These are phyloP conservation scores for Leptographium lundbergii DNA, from an alignment of 2,329 filamentous ascomycete species.

Conservation along the genomic window DNA sequence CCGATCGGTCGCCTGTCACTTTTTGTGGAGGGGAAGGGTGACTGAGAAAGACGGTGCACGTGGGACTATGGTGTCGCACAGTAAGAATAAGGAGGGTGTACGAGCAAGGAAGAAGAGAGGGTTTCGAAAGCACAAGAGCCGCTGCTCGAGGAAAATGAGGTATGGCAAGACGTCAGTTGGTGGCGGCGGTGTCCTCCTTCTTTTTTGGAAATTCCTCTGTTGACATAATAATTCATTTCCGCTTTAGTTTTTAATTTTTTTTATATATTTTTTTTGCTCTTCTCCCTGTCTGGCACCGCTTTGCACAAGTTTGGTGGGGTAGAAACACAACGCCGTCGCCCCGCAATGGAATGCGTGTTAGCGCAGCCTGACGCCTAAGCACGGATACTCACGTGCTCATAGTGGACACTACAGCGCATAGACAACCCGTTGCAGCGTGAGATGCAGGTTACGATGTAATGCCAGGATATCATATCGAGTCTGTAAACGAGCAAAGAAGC, in stretches of 20 bases:
- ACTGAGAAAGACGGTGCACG: not conserved
- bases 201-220: not conserved
- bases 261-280: not conserved
- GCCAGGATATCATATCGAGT: not conserved
- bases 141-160: not conserved
- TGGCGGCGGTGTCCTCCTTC: slow-evolving; percentile 2
- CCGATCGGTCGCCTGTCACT: not conserved
- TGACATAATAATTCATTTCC: not conserved
- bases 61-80: not conserved
- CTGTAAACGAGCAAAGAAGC: not conserved
- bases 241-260: not conserved
- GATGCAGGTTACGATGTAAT: too few relatives aligned
- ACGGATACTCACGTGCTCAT: not conserved
- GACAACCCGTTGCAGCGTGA: too few relatives aligned
- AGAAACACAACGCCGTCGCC: not conserved
- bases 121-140: not conserved
- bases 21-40: not conserved
- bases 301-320: slow-evolving; percentile 3
- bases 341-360: not conserved
- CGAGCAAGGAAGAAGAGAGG: not conserved
- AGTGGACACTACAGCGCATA: not conserved
- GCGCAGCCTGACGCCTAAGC: slow-evolving; percentile 1
- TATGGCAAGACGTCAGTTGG: not conserved
- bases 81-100: not conserved
- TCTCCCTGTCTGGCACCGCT: not conserved